phyloP scores from a whole-genome alignment of 2,329 filamentous ascomycete genomes.

The Penicillium carneum region DNA sequence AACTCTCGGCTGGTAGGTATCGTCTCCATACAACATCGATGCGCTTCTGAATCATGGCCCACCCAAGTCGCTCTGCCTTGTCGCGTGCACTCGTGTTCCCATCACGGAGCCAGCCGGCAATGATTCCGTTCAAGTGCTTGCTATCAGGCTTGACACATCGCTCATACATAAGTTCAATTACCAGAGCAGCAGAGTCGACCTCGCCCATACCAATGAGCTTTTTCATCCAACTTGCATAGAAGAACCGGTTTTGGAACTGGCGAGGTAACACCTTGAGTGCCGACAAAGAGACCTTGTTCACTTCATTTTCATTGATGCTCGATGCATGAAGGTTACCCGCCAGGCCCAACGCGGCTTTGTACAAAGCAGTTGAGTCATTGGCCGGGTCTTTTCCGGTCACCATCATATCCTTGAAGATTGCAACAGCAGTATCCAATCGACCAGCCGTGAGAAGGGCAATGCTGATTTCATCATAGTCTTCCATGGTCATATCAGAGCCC shows the following conservation, averaged over 20 bases:
- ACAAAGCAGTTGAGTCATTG: constrained; percentile 57
- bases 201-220: constrained; percentile 77
- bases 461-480: constrained; percentile 78
- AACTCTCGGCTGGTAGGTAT: constrained; percentile 32
- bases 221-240: constrained; percentile 89
- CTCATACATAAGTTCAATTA: constrained; percentile 77
- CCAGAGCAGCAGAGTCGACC: constrained; percentile 72
- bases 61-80: constrained; percentile 72
- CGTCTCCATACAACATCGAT: constrained; percentile 66
- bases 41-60: constrained; percentile 77
- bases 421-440: constrained; percentile 71
- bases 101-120: constrained; percentile 77
- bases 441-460: constrained; percentile 73
- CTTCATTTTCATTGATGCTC: constrained; percentile 51
- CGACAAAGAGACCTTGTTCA: constrained; percentile 59
- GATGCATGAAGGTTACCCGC: constrained; percentile 52
- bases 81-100: constrained; percentile 62
- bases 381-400: constrained; percentile 60
- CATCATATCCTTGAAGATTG: constrained; percentile 91
- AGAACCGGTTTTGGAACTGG: constrained; percentile 73
- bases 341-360: constrained; percentile 50
- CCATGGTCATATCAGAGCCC: constrained; percentile 67
- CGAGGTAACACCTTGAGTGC: constrained; percentile 62
- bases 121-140: constrained; percentile 80
- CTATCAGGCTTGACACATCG: constrained; percentile 72